Percentiles rank a stretch among this genome's conserved stretches.
Evolutionary conservation across 2,329 filamentous ascomycete genomes (phyloP).

Genomic region (Alternaria sp.): DNA sequence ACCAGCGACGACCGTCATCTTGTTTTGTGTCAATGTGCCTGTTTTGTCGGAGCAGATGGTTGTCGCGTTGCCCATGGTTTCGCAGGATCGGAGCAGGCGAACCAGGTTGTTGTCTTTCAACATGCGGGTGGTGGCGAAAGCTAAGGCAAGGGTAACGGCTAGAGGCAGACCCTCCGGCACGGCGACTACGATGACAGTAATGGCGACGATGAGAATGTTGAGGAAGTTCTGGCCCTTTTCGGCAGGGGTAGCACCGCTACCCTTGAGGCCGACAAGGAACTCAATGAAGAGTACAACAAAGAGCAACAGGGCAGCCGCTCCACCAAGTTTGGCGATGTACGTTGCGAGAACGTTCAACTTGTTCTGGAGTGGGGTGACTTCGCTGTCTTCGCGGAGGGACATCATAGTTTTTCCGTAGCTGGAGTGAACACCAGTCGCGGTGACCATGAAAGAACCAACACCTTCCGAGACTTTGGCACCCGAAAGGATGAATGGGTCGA

Average conservation of each 20-base stretch:
- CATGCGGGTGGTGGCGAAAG: constrained; percentile 72
- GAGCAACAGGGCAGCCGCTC: constrained; percentile 76
- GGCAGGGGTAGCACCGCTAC: constrained; percentile 63
- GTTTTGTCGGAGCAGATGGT: constrained; percentile 75
- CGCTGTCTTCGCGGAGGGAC: constrained; percentile 76
- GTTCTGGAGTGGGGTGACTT: constrained; percentile 78
- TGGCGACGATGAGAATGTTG: constrained; percentile 68
- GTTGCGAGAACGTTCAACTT: constrained; percentile 80
- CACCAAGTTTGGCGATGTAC: constrained; percentile 79
- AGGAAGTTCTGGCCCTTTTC: constrained; percentile 77
- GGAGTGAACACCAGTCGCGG: constrained; percentile 74
- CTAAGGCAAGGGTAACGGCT: constrained; percentile 71
- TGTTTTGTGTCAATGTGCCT: constrained; percentile 52
- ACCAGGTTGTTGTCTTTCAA: constrained; percentile 74
- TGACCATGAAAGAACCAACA: constrained; percentile 77
- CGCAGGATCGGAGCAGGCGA: constrained; percentile 70
- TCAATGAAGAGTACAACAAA: constrained; percentile 88
- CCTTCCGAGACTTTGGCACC: constrained; percentile 80
- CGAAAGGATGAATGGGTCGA: constrained; percentile 87
- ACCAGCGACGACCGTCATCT: constrained; percentile 71
- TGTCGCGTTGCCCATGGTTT: constrained; percentile 75
- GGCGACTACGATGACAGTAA: constrained; percentile 73
- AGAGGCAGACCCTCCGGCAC: constrained; percentile 71
- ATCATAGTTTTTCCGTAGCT: constrained; percentile 80
- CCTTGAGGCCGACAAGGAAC: constrained; percentile 74